Percentiles rank a stretch among this genome's conserved stretches.
phyloP scores from a whole-genome alignment of 768 basidiomycete species.

The Roridomyces roridus region DNA sequence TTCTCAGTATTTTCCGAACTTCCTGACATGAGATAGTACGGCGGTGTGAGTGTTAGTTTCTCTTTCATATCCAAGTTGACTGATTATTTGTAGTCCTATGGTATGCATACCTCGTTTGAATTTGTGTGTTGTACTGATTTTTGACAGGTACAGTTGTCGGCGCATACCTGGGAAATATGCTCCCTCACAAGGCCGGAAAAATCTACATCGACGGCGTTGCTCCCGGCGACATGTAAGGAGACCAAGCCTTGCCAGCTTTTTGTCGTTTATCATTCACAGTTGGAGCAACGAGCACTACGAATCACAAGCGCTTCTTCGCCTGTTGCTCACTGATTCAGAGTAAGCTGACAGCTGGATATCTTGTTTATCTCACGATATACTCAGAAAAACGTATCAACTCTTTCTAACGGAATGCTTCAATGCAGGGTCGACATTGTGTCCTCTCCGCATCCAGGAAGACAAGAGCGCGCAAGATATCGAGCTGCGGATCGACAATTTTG shows the following conservation, averaged over 20 bases:
- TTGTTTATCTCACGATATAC: no score
- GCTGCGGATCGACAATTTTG: conserved; percentile 18
- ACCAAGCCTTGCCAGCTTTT: background rate
- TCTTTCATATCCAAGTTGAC: background rate
- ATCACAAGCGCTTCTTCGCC: conserved; percentile 15
- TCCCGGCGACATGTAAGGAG: conserved; percentile 15
- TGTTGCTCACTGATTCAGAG: conserved; percentile 22
- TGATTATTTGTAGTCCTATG: conserved; percentile 13
- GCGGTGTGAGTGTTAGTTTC: conserved; percentile 2
- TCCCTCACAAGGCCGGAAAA: conserved; percentile 24
- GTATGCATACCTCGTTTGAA: background rate
- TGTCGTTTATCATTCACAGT: background rate
- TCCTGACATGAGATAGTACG: background rate
- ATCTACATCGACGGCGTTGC: conserved; percentile 23
- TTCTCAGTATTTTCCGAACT: background rate
- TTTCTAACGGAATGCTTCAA: conserved; percentile 21
- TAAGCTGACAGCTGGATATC: background rate
- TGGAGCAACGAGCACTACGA: conserved; percentile 23
- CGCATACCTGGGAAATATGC: conserved; percentile 22
- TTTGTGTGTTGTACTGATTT: background rate
- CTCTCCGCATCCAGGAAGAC: conserved; percentile 2
- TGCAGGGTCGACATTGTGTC: conserved; percentile 12
- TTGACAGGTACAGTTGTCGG: conserved; percentile 15
- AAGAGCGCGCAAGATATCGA: conserved; percentile 6
- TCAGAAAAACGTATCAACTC: conserved; percentile 22